Percentiles rank a stretch among this genome's conserved stretches.
phyloP scores from a whole-genome alignment of 2,329 filamentous ascomycete genomes.

The Fusarium mangiferae region DNA sequence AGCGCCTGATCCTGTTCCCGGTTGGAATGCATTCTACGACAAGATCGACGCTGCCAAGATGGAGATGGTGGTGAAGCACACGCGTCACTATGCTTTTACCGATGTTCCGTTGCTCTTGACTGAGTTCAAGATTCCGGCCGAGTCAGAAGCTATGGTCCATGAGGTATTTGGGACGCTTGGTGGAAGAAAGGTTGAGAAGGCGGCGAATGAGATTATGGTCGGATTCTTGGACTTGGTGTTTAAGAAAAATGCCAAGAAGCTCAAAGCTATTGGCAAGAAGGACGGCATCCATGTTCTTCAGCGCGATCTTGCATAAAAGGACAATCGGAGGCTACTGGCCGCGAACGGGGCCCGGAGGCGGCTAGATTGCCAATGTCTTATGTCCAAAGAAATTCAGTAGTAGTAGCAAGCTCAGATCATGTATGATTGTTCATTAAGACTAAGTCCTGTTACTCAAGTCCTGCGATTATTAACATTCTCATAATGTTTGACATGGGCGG shows the following conservation, averaged over 20 bases:
- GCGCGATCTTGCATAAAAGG: not conserved
- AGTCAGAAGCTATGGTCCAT: not conserved
- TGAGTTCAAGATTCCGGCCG: not conserved
- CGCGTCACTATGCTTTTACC: slow-evolving; percentile 4
- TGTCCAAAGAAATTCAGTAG: no score
- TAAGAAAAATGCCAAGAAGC: fast-evolving
- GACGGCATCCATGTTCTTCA: fast-evolving
- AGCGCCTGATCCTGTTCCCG: not conserved
- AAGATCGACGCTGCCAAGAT: slow-evolving; percentile 22
- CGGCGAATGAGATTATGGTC: not conserved
- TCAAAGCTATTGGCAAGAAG: fast-evolving
- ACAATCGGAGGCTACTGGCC: not conserved
- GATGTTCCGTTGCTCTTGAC: slow-evolving; percentile 18
- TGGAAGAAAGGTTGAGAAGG: slow-evolving; percentile 4
- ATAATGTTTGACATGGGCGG: not conserved
- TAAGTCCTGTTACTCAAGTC: no score
- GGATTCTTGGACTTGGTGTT: not conserved
- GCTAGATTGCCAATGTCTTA: no score
- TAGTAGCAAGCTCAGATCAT: no score
- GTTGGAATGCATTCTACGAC: not conserved
- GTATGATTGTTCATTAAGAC: no score
- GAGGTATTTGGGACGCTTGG: not conserved
- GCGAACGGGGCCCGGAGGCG: no score
- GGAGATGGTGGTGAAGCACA: not conserved
- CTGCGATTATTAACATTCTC: no score